Conservation (phyloP, 2,329 filamentous ascomycete species). For the Tolypocladium ophioglossoides region DNA sequence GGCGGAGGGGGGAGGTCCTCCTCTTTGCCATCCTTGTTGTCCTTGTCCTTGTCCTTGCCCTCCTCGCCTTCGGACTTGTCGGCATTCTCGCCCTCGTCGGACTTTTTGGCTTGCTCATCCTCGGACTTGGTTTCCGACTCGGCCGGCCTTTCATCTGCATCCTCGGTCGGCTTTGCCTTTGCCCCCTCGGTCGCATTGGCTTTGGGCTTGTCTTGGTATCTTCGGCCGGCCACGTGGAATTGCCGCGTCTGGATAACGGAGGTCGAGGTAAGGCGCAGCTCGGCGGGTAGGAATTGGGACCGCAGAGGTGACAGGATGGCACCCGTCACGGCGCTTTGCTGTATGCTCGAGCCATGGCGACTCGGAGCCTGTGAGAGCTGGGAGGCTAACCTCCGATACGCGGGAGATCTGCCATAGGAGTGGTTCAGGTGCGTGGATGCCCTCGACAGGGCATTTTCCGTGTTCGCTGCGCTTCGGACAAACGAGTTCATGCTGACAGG, state of each 20-base stretch:
- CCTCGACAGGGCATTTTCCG: conserved; percentile 30
- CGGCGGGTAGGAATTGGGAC: conserved; percentile 32
- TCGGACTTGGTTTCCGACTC: conserved; percentile 16
- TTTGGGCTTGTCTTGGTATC: conserved; percentile 23
- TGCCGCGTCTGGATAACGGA: conserved; percentile 17
- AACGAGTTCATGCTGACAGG: conserved; percentile 34
- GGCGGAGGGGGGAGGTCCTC: conserved; percentile 73
- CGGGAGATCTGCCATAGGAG: conserved; percentile 33
- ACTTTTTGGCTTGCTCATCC: conserved; percentile 33
- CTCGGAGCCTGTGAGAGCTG: conserved; percentile 18
- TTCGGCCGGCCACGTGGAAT: conserved; percentile 20
- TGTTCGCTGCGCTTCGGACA: conserved; percentile 29
- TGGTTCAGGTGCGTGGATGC: conserved; percentile 24
- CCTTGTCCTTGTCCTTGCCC: conserved; percentile 33
- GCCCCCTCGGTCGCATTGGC: not conserved
- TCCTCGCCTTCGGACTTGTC: conserved; percentile 36
- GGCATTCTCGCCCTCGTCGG: conserved; percentile 26
- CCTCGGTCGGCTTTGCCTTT: not conserved
- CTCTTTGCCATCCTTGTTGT: conserved; percentile 50
- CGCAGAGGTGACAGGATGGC: conserved; percentile 27
- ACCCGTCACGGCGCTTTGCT: conserved; percentile 14
- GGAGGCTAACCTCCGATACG: conserved; percentile 36
- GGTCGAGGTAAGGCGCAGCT: conserved; percentile 21
- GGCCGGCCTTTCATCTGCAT: conserved; percentile 11
- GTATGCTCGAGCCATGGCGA: conserved; percentile 15